Evolutionary conservation across 805 yeast genomes (phyloP).

Genomic region (Yamadazyma scolyti): DNA sequence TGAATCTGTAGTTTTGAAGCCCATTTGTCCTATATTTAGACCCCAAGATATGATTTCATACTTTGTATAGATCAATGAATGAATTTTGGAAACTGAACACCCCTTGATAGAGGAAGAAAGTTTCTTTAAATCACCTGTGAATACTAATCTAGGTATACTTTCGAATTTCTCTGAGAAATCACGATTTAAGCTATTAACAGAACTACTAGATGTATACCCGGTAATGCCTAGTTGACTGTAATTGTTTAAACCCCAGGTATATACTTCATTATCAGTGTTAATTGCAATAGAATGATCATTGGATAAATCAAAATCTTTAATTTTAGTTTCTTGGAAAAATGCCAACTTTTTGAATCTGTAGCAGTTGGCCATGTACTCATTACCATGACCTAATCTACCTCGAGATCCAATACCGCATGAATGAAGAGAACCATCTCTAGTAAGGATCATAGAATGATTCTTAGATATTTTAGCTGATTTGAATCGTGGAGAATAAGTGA

Average conservation of each 20-base stretch:
- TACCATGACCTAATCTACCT: slow-evolving; percentile 65
- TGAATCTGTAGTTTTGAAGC: slow-evolving; percentile 30
- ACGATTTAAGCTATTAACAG: slow-evolving; percentile 9
- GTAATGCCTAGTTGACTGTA: slow-evolving; percentile 60
- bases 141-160: slow-evolving; percentile 36
- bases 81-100: slow-evolving; percentile 62
- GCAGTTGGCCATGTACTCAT: slow-evolving; percentile 32
- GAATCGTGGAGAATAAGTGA: slow-evolving; percentile 38
- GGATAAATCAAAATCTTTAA: slow-evolving; percentile 45
- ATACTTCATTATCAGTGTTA: slow-evolving; percentile 50
- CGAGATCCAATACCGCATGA: slow-evolving; percentile 66
- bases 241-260: slow-evolving; percentile 76
- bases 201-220: slow-evolving; percentile 12
- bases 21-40: slow-evolving; percentile 78
- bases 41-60: slow-evolving; percentile 68
- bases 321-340: slow-evolving; percentile 23
- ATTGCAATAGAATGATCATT: slow-evolving; percentile 67
- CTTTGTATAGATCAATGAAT: slow-evolving; percentile 57
- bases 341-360: slow-evolving; percentile 44
- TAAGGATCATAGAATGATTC: slow-evolving; percentile 60
- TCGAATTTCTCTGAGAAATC: slow-evolving; percentile 27
- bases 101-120: slow-evolving; percentile 31
- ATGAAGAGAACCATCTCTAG: slow-evolving; percentile 52
- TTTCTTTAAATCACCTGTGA: slow-evolving; percentile 41
- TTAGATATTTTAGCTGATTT: slow-evolving; percentile 53